phyloP scores from a whole-genome alignment of 208 protist genomes.

The Zelonia costaricensis region DNA sequence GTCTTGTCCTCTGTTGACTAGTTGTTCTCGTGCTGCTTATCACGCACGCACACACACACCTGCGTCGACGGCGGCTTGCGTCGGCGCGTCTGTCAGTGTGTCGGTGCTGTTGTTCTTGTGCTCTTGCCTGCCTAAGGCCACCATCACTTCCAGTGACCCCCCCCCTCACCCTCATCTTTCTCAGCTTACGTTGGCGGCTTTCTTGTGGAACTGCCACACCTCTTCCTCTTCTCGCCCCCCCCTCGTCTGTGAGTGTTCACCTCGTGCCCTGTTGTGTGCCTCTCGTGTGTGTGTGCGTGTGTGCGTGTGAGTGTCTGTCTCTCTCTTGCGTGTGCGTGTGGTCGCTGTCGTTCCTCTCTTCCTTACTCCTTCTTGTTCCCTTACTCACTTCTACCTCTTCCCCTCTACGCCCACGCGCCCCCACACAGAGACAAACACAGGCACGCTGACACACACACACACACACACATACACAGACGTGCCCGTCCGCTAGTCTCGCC shows the following conservation, averaged over 20 bases:
- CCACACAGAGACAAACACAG: neutral
- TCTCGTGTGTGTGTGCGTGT: neutral
- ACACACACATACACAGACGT: neutral
- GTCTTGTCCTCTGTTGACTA: too few species aligned
- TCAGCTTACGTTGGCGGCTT: too few species aligned
- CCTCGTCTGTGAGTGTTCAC: neutral
- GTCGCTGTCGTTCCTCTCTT: neutral
- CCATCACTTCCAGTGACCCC: too few species aligned
- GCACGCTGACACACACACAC: neutral
- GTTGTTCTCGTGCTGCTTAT: too few species aligned
- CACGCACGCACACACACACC: too few species aligned
- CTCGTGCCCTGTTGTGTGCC: neutral
- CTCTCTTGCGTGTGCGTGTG: neutral
- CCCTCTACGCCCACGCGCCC: neutral
- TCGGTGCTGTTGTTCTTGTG: too few species aligned
- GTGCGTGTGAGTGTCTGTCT: neutral
- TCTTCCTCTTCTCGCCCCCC: too few species aligned
- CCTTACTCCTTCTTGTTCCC: neutral
- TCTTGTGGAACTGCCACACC: too few species aligned
- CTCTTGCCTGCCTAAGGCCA: too few species aligned
- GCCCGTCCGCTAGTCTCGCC: neutral
- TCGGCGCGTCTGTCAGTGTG: too few species aligned
- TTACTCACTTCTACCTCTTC: neutral
- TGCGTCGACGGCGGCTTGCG: too few species aligned
- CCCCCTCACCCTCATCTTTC: too few species aligned